Evolutionary conservation across 192 early-diverging fungal genomes (phyloP), one percentile per base, ranked within the genome.

Genomic region (Rhizophagus sp.): DNA sequence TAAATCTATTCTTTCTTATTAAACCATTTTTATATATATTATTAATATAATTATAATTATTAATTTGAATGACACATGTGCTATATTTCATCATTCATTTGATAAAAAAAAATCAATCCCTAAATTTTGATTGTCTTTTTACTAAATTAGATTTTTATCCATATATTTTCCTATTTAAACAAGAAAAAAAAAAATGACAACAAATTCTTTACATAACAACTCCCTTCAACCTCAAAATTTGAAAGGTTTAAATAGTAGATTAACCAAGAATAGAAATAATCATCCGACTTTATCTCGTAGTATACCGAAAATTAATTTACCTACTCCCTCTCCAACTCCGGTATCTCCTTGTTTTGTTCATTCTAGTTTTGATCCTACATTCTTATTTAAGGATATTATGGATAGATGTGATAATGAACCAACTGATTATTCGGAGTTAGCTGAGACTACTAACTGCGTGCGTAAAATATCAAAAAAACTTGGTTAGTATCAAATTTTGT

Each of bases 401-500:
- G 49, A 68, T 27, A 52, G 24, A n/a, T 36, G 27, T 49, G 44
- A 52, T n/a, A 39, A 79, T 33, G 17, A 70, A 44, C 13, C 50
- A 9, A 65, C 75, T 10, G 34, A 79, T 67, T 79, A 79, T 79
- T 52, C 49, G 30, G n/a, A 57, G 15, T 79, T 93, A 25, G 90
- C 91, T 74, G 90, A 93, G 80, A 92, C 92, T 2, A 90, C 91
- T 0, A 91, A 92, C 62, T 86, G 90, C 72, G 92, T 93, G 69
- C 85, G 92, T 62, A 91, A 93, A 76, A 88, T 93, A 25, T 91
- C 92, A 13, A 91, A 91, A 85, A 90, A 88, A 80, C 89, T 93
- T 62, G 91, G 92, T n/a, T 83, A 30, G 30, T 30, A 30, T 30
- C 30, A 30, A 30, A 30, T 30, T 30, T 30, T 30, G 0, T 30